Base-by-base conservation (phyloP, 1,139 yeast species). In the Sugiyamaella grinbergsii region DNA sequence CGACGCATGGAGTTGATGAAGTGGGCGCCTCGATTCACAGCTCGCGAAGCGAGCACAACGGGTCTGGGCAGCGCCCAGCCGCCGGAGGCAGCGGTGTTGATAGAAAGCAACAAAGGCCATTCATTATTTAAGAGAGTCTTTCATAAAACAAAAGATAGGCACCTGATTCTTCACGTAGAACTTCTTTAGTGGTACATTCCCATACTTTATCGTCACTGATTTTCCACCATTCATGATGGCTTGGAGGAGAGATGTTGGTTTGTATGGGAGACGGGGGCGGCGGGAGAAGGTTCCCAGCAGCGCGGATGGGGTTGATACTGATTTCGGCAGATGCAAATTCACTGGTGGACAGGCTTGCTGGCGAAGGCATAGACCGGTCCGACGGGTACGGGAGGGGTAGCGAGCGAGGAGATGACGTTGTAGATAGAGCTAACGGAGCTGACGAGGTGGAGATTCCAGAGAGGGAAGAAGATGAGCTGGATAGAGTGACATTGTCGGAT, bases 121-220 rank as follows among this genome's bases (percentile, higher is more conserved):
- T n/a, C n/a, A 24, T 15, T 22, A 23, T 22, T n/a, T 40, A 28
- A 8, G 24, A 5, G 13, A 40, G 34, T 28, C 44, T 16, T 62
- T 91, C 96, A 63, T 87, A 91, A 62, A 86, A 85, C 53, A 91
- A 71, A 84, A 91, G 79, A 68, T 91, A 91, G 2, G 82, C 96
- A 18, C 86, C 87, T 13, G 82, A 73, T 33, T 80, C 80, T 62
- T 89, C 96, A 52, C 73, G 73, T 50, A 88, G 70, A 0, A 89
- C 88, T 16, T 83, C 79, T 1, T 73, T 70, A 11, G 73, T 68
- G n/a, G 80, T 74, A 23, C 79, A 82, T 64, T 89, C 96, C 45
- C 79, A 71, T 3, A 85, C 80, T 36, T 72, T 74, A 1, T 88
- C 76, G 67, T 91, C 98, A 57, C 94, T 87, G 24, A 90, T 80